phyloP scores from a whole-genome alignment of 2,329 filamentous ascomycete species.

The Decorospora gaudefroyi region DNA sequence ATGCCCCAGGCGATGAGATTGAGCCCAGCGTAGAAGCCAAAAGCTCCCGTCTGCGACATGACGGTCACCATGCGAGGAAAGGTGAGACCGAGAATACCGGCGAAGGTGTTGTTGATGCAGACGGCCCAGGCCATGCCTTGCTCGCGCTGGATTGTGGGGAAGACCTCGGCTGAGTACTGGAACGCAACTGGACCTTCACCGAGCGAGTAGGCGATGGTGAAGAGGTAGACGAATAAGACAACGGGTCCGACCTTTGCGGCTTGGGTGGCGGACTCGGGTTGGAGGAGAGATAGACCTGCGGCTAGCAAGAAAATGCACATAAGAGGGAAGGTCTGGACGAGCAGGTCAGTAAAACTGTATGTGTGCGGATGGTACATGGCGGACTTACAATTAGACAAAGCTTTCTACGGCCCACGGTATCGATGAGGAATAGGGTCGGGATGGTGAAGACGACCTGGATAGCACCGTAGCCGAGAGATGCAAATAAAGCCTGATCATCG shows the following conservation, averaged over 20 bases:
- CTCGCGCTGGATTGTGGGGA: slow-evolving; percentile 48
- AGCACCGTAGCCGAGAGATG: slow-evolving; percentile 46
- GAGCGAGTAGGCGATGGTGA: slow-evolving; percentile 41
- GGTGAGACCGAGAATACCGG: slow-evolving; percentile 44
- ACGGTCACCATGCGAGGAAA: slow-evolving; percentile 48
- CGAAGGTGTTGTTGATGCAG: slow-evolving; percentile 53
- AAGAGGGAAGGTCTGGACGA: slow-evolving; percentile 38
- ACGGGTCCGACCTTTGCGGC: slow-evolving; percentile 42
- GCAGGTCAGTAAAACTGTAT: background rate
- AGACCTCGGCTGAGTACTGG: slow-evolving; percentile 48
- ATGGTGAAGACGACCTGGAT: slow-evolving; percentile 46
- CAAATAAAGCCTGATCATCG: slow-evolving; percentile 37
- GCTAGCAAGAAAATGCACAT: slow-evolving; percentile 47
- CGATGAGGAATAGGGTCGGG: slow-evolving; percentile 47
- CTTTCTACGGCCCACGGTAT: slow-evolving; percentile 46
- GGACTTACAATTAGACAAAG: slow-evolving; percentile 30
- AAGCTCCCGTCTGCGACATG: slow-evolving; percentile 48
- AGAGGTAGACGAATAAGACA: slow-evolving; percentile 33
- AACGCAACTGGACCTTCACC: slow-evolving; percentile 58
- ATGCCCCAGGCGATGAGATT: slow-evolving; percentile 49
- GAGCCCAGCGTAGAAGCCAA: slow-evolving; percentile 50
- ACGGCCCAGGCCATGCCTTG: slow-evolving; percentile 50
- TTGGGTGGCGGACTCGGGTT: slow-evolving; percentile 17
- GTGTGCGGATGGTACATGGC: background rate
- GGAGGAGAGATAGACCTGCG: slow-evolving; percentile 44